Evolutionary conservation across 2,329 filamentous ascomycete species (phyloP).

Genomic region (Phoma sp.): DNA sequence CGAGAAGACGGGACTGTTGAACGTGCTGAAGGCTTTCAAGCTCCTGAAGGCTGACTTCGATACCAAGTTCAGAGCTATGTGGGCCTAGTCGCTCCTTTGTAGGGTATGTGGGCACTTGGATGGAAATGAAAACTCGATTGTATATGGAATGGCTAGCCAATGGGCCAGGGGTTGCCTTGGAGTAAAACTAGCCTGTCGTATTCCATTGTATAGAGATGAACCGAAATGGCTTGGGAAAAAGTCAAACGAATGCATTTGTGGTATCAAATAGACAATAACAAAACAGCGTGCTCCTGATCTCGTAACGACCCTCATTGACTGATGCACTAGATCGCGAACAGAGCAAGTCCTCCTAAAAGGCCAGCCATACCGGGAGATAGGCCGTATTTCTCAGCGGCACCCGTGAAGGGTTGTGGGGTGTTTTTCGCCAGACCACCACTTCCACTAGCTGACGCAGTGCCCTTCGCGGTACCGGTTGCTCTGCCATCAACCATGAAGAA

Average conservation of each 20-base stretch:
- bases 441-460: slow-evolving; percentile 21
- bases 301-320: too few relatives aligned
- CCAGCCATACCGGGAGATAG: slow-evolving; percentile 13
- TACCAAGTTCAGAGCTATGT: slow-evolving; percentile 66
- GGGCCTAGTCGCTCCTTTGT: slow-evolving; percentile 55
- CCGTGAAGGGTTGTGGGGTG: slow-evolving; percentile 25
- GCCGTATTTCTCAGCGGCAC: slow-evolving; percentile 13
- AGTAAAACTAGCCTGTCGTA: too few relatives aligned
- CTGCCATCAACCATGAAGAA: slow-evolving; percentile 46
- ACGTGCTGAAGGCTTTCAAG: slow-evolving; percentile 65
- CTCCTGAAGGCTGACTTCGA: slow-evolving; percentile 66
- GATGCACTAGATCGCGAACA: slow-evolving; percentile 9
- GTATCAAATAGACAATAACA: too few relatives aligned
- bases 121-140: background rate
- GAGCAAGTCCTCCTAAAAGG: slow-evolving; percentile 13
- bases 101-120: background rate
- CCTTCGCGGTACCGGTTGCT: slow-evolving; percentile 20
- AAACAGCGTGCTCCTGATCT: too few relatives aligned
- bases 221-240: too few relatives aligned
- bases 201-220: too few relatives aligned
- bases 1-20: slow-evolving; percentile 57
- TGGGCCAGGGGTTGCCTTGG: too few relatives aligned
- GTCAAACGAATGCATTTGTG: too few relatives aligned
- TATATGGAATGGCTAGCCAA: background rate
- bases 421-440: slow-evolving; percentile 23